These are phyloP conservation scores for Rhodotorula glutinis DNA, from an alignment of 1,284 basidiomycete genomes.

Conservation along the genomic window DNA sequence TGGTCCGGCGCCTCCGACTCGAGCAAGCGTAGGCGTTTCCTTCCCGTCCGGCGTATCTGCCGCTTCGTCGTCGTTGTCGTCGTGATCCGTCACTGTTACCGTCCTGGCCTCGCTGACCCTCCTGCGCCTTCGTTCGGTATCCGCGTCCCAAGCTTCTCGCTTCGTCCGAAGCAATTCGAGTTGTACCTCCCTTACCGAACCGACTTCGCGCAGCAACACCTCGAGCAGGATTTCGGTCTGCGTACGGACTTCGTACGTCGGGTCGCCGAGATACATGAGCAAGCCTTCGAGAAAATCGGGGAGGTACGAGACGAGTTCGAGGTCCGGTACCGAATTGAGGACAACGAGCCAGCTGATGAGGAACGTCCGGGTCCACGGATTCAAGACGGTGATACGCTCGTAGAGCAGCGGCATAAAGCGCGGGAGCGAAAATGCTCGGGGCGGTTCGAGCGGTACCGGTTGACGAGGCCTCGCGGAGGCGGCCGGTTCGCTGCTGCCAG, in stretches of 20 bases:
- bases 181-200: constrained; percentile 62
- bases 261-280: constrained; percentile 90
- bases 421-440: constrained; percentile 81
- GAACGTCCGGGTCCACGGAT: constrained; percentile 93
- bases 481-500: neutral
- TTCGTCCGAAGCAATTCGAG: constrained; percentile 48
- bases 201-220: constrained; percentile 90
- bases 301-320: constrained; percentile 89
- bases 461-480: neutral
- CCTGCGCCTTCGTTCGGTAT: constrained; percentile 6
- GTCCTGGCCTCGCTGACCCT: constrained; percentile 24
- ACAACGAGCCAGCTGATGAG: constrained; percentile 96
- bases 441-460: neutral
- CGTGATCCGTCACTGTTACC: constrained; percentile 13
- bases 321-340: constrained; percentile 91
- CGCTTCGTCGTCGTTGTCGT: constrained; percentile 1
- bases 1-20: constrained; percentile 2
- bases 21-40: neutral
- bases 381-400: constrained; percentile 91
- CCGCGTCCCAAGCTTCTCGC: constrained; percentile 47
- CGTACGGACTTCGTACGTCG: constrained; percentile 86
- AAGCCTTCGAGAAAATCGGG: constrained; percentile 93
- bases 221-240: constrained; percentile 86
- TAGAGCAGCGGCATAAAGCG: constrained; percentile 91
- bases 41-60: constrained; percentile 1